phyloP scores from a whole-genome alignment of 768 basidiomycete species.

The Boletus vermiculosoides region DNA sequence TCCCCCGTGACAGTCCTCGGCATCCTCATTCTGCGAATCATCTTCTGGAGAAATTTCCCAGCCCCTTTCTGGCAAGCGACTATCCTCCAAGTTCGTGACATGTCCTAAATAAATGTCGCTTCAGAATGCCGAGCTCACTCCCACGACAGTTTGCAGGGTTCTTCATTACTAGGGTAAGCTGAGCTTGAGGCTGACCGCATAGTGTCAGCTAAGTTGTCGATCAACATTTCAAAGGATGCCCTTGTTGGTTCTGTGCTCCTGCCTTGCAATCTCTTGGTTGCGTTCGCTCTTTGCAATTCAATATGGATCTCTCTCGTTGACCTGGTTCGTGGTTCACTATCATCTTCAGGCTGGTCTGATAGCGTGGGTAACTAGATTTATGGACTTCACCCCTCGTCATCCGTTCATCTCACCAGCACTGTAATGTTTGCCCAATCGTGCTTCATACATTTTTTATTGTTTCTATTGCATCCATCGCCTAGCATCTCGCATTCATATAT shows the following conservation, averaged over 20 bases:
- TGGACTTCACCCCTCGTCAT: constrained; percentile 18
- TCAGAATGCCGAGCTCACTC: constrained; percentile 3
- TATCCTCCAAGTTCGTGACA: constrained; percentile 34
- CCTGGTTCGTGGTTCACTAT: constrained; percentile 18
- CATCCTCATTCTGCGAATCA: constrained; percentile 16
- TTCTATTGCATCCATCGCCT: constrained; percentile 6
- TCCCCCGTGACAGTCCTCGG: constrained; percentile 24
- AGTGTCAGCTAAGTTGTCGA: background rate
- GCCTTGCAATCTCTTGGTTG: constrained; percentile 13
- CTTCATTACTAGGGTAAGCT: constrained; percentile 29
- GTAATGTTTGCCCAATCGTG: constrained; percentile 24
- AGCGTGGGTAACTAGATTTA: constrained; percentile 17
- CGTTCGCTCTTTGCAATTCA: constrained; percentile 22
- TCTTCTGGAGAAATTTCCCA: constrained; percentile 21
- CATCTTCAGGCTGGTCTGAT: background rate
- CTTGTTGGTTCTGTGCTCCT: constrained; percentile 13
- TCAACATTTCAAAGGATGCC: constrained; percentile 14
- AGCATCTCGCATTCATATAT: constrained; percentile 3
- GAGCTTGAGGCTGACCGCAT: background rate
- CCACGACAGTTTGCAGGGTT: constrained; percentile 33
- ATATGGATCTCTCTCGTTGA: constrained; percentile 24
- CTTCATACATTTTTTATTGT: constrained; percentile 16
- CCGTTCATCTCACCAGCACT: constrained; percentile 24
- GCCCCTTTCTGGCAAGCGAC: constrained; percentile 31
- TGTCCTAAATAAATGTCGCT: background rate